Conservation (phyloP, 352 stramenopile genomes). For the Phytophthora macrochlamydospora region DNA sequence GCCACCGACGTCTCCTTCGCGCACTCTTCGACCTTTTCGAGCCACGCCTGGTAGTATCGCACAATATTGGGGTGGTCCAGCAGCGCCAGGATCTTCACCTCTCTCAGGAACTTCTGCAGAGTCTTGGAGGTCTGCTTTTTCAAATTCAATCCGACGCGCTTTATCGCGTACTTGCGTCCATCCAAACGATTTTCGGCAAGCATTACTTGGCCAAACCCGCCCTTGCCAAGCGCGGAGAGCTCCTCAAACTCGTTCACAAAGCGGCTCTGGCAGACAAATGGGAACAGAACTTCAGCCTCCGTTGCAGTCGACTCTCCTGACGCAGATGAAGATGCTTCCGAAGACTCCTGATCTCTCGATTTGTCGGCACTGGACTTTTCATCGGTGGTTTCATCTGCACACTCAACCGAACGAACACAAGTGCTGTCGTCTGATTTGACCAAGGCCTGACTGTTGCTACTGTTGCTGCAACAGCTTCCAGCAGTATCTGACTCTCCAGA, state of each 20-base stretch:
- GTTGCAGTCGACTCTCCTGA: conserved; percentile 35
- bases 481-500: conserved; percentile 49
- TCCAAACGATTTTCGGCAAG: conserved; percentile 94
- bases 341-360: conserved; percentile 35
- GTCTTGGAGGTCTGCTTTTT: conserved; percentile 91
- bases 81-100: conserved; percentile 93
- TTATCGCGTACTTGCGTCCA: conserved; percentile 93
- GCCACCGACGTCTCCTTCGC: conserved; percentile 14
- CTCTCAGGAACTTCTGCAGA: conserved; percentile 92
- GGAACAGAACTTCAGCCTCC: conserved; percentile 77
- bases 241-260: conserved; percentile 88
- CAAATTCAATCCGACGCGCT: conserved; percentile 83
- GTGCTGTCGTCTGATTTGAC: conserved; percentile 23
- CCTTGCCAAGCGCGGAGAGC: conserved; percentile 89
- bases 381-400: conserved; percentile 23
- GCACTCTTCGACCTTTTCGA: conserved; percentile 85
- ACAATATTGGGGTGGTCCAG: conserved; percentile 95
- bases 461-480: conserved; percentile 45
- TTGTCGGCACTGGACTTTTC: conserved; percentile 37
- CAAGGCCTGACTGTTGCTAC: conserved; percentile 16
- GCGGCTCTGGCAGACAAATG: conserved; percentile 84
- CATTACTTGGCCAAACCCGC: conserved; percentile 95
- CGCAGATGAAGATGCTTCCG: conserved; percentile 57
- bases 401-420: conserved; percentile 6
- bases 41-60: conserved; percentile 91